phyloP scores from a whole-genome alignment of 2,329 filamentous ascomycete species.

The Calonectria fujianensis region DNA sequence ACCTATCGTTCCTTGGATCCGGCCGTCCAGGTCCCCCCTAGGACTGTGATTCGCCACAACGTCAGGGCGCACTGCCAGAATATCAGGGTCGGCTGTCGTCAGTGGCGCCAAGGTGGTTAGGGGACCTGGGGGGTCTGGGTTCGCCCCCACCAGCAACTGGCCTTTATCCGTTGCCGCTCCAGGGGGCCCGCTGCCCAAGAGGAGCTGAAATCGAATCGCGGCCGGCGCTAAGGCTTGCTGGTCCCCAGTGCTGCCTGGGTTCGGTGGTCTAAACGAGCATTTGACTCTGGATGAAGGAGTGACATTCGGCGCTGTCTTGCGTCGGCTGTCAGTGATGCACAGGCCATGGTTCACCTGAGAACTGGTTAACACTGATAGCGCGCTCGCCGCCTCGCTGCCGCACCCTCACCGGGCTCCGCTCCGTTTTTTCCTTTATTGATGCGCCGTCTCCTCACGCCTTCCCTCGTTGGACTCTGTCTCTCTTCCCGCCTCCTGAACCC shows the following conservation, averaged over 20 bases:
- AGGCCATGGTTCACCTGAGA: conserved; percentile 33
- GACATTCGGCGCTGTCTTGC: conserved; percentile 15
- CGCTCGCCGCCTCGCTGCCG: conserved; percentile 15
- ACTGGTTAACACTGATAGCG: conserved; percentile 23
- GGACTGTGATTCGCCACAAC: conserved; percentile 26
- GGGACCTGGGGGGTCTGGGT: conserved; percentile 25
- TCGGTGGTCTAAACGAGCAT: conserved; percentile 25
- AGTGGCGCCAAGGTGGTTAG: conserved; percentile 34
- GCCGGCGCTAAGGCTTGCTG: conserved; percentile 28
- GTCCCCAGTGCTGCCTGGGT: conserved; percentile 22
- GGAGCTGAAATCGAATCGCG: conserved; percentile 27
- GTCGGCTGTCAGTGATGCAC: conserved; percentile 29
- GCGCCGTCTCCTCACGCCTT: conserved; percentile 22
- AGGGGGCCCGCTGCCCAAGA: conserved; percentile 28
- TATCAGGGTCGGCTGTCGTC: conserved; percentile 15
- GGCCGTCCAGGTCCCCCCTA: not conserved
- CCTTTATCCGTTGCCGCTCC: conserved; percentile 8
- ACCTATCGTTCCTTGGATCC: conserved; percentile 1
- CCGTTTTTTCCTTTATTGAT: conserved; percentile 25
- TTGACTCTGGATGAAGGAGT: conserved; percentile 22
- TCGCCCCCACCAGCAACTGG: conserved; percentile 25
- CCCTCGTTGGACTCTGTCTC: conserved; percentile 3
- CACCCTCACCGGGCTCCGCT: conserved; percentile 22
- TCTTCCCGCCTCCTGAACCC: conserved; percentile 16
- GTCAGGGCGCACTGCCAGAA: not conserved